These are phyloP conservation scores for Ilex aquifolium DNA, from an alignment of 257 asterid genomes.

Conservation along the genomic window DNA sequence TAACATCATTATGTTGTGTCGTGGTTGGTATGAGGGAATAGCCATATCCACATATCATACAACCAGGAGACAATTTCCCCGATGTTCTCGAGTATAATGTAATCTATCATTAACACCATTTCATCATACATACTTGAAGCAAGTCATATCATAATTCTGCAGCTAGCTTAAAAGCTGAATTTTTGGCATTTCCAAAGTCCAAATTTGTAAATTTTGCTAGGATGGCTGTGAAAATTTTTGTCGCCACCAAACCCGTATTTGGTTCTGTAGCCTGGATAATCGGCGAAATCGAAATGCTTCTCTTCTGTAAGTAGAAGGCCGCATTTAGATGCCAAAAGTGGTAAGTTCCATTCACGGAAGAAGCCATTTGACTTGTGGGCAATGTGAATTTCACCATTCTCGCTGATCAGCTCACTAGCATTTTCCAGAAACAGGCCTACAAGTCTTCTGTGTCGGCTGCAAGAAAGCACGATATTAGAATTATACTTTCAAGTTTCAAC, in stretches of 20 bases:
- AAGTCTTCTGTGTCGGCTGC: too few relatives aligned
- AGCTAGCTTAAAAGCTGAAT: too few relatives aligned
- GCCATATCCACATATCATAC: too few relatives aligned
- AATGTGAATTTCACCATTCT: slow-evolving; percentile 36
- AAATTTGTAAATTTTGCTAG: slow-evolving; percentile 34
- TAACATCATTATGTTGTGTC: slow-evolving; percentile 24
- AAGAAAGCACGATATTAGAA: too few relatives aligned
- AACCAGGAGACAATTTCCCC: too few relatives aligned
- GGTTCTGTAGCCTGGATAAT: slow-evolving; percentile 28
- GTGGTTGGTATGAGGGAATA: too few relatives aligned
- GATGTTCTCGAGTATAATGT: too few relatives aligned
- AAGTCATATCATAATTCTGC: too few relatives aligned
- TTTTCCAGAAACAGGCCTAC: slow-evolving; percentile 26
- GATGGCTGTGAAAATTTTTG: slow-evolving; percentile 20
- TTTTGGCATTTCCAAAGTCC: not conserved
- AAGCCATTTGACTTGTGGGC: slow-evolving; percentile 33
- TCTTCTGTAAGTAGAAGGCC: slow-evolving; percentile 20
- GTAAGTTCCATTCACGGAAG: slow-evolving; percentile 20
- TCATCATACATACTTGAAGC: too few relatives aligned
- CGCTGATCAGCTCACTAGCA: slow-evolving; percentile 22
- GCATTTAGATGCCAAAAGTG: slow-evolving; percentile 9
- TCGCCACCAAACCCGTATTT: not conserved
- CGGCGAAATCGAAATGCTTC: slow-evolving; percentile 3
- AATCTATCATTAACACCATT: too few relatives aligned
- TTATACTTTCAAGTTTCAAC: too few relatives aligned